A percentile compares a stretch with the other conserved stretches of the same genome.
Conservation (phyloP, 352 stramenopile genomes). For the Phytophthora megakarya region DNA sequence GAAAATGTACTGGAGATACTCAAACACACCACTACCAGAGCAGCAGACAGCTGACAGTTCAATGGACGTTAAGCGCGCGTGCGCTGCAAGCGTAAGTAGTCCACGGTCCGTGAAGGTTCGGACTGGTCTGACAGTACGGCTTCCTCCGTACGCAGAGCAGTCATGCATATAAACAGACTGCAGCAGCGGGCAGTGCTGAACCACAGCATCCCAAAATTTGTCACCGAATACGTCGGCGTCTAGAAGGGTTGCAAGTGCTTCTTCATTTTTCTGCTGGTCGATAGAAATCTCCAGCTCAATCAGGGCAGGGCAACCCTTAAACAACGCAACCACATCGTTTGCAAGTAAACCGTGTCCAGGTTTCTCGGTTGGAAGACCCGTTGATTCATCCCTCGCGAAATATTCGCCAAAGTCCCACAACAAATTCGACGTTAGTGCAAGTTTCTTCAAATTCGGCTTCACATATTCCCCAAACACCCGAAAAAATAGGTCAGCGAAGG, state of each 20-base stretch:
- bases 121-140: constrained; percentile 33
- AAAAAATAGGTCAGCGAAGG: constrained; percentile 51
- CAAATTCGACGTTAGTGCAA: constrained; percentile 46
- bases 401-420: constrained; percentile 46
- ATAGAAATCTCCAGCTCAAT: constrained; percentile 43
- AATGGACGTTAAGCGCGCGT: constrained; percentile 33
- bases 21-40: constrained; percentile 43
- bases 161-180: constrained; percentile 34
- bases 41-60: constrained; percentile 40
- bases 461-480: constrained; percentile 41
- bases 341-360: constrained; percentile 33
- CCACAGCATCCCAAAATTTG: constrained; percentile 39
- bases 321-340: constrained; percentile 29
- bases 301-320: constrained; percentile 45
- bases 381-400: constrained; percentile 21
- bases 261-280: constrained; percentile 42
- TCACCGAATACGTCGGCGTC: constrained; percentile 45
- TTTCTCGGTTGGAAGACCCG: constrained; percentile 1
- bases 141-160: constrained; percentile 35
- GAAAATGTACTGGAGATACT: constrained; percentile 41
- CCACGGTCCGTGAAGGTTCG: constrained; percentile 40
- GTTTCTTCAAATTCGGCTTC: constrained; percentile 42
- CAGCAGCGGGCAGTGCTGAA: constrained; percentile 34
- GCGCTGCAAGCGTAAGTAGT: constrained; percentile 36
- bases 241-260: constrained; percentile 11